Conservation (phyloP, 768 basidiomycete species). For the Calocera viscosa region DNA sequence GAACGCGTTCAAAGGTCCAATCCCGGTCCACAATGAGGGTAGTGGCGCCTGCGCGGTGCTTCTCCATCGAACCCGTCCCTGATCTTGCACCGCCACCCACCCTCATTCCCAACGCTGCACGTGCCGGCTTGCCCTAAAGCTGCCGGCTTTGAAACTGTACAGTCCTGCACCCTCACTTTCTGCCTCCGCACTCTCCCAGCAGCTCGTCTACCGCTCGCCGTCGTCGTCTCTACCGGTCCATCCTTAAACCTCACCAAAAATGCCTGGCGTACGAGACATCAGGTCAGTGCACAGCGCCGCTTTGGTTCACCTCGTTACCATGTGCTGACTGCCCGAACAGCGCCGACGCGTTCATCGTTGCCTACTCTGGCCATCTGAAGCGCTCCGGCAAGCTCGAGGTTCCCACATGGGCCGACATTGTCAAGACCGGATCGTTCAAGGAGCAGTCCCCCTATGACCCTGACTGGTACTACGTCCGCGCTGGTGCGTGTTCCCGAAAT, state of each 20-base stretch:
- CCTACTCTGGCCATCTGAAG: slow-evolving; percentile 93
- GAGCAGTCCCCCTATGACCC: slow-evolving; percentile 98
- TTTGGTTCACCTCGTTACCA: not conserved
- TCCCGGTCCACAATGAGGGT: not conserved
- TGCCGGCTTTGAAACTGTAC: not conserved
- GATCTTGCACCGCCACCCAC: not conserved
- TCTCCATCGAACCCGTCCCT: not conserved
- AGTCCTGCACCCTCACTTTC: not conserved
- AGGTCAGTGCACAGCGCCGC: slow-evolving; percentile 9
- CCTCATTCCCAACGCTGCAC: not conserved
- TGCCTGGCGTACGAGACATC: slow-evolving; percentile 14
- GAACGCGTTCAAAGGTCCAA: not conserved
- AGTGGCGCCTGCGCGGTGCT: not conserved
- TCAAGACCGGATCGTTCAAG: slow-evolving; percentile 96
- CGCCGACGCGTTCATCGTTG: slow-evolving; percentile 85
- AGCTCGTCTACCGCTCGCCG: slow-evolving; percentile 3
- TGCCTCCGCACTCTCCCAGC: slow-evolving; percentile 3
- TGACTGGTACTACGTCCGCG: slow-evolving; percentile 98
- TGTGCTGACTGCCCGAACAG: slow-evolving; percentile 31
- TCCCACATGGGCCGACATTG: slow-evolving; percentile 94
- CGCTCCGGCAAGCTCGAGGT: slow-evolving; percentile 98
- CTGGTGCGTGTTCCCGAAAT: slow-evolving; percentile 50
- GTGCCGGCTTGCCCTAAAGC: not conserved
- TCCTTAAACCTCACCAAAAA: slow-evolving; percentile 2
- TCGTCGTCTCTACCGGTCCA: not conserved